Evolutionary conservation across 2,329 filamentous ascomycete species (phyloP), one percentile per base, ranked within the genome.

Genomic region (Aspergillus calidoustus): DNA sequence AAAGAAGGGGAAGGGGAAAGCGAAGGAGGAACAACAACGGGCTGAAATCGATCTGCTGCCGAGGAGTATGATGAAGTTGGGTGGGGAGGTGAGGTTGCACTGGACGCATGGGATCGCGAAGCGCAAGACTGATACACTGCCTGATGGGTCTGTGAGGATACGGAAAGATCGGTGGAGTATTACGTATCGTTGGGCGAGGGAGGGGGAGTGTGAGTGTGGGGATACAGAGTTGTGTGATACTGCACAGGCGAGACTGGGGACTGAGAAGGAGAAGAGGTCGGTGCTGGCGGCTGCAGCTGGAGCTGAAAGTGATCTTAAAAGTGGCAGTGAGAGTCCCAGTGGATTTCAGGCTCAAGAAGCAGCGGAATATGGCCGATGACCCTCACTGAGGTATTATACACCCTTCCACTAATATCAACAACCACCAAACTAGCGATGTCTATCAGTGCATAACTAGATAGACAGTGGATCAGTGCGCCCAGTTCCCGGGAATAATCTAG

Each of bases 21-120:
- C 5, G 23, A 57, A 4, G 44, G 22, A 22, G 1, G 55, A 48
- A 9, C 23, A 57, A 4, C 44, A 71, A 3, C 75, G 65, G 5
- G 68, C 77, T 0, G 81, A 85, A 11, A 69, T 86, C 1, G 83
- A 85, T 65, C 68, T 86, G 47, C 67, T 71, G 2, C 79, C 82
- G 1, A 71, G 83, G 54, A 83, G 81, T 64, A 79, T 86, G 80
- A 76, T 85, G 74, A 75, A 80, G 69, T 82, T 86, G 79, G 74
- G 76, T 0, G 81, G 81, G 0, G 82, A 83, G 52, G 74, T 83
- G 13, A 73, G 84, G 17, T 68, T 85, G 66, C 82, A 85, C 71
- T 86, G 83, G 83, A 85, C 83, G 13, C 84, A 86, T 64, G 82
- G 81, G 0, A 86, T 86, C 63, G 80, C 80, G 65, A 79, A 83